Evolutionary conservation across 2,329 filamentous ascomycete genomes (phyloP), one percentile per base, ranked within the genome.

Genomic region (Nemania diffusa): DNA sequence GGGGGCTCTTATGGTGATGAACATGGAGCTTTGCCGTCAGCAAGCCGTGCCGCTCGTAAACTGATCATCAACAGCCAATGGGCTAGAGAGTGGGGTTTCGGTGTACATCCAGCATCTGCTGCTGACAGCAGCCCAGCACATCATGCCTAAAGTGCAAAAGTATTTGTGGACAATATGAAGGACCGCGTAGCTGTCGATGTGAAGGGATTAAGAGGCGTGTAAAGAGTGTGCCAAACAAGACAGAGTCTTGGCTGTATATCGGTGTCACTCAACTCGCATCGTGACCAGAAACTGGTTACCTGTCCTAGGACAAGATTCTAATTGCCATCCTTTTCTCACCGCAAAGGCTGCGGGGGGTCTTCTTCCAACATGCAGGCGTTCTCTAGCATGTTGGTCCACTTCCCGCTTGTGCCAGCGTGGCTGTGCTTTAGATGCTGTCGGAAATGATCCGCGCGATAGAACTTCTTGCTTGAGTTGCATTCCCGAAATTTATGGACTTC

Each of bases 301-400:
- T 13, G 51, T 22, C 57, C 50, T 32, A 37, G 20, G 52, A 53
- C 58, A 32, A 37, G 40, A 17, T 48, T 50, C 9, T 34, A 17
- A 11, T 29, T 37, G 20, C 27, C 48, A 65, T 27, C 44, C 37
- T 61, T 67, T 58, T 22, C 61, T 75, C 75, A 79, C 74, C 79
- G 79, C 52, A 79, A 75, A 48, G 79, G 79, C 42, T 80, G 85
- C 32, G 88, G 85, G 61, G 89, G 87, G 75, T 97, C 94, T 77
- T 97, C 86, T 62, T 91, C 94, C 79, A 94, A 90, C 93, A 98
- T 97, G 81, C 96, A 99, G 5, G 94, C 93, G 77, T 93, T 97
- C 79, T 99, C 96, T 37, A 99, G 85, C 86, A 97, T 94, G 80
- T 98, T 98, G 13, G 96, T 99, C 96, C 96, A 99, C 80, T 98